Evolutionary conservation across 108 stramenopile genomes (phyloP), one percentile per base, ranked within the genome.

Genomic region (Mediolabrus comicus): DNA sequence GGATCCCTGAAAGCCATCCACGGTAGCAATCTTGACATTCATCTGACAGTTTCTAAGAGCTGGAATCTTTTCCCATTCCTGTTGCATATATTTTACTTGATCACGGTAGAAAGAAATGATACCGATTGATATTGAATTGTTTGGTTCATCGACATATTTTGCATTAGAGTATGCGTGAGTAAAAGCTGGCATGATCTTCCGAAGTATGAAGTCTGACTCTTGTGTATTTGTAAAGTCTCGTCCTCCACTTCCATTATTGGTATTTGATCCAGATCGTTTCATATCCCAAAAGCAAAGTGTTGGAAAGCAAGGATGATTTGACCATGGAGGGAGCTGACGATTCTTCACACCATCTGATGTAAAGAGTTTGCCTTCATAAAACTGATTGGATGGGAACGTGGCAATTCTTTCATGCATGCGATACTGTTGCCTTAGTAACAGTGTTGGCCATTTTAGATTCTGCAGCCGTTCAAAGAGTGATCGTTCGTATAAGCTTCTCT

Each of bases 361-460:
- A 12, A 79, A 72, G 17, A 83, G 79, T 19, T 81, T 71, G 2
- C 67, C 65, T 9, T 71, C 33, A 57, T 91, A 91, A 36, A 91
- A 91, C 33, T 79, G 59, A 7, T 65, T 25, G 0, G 85, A 86
- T 5, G 90, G 90, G 49, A 88, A 91, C 3, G 63, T 46, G 17
- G 81, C 67, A 39, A 91, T 91, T 10, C 57, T 56, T 38, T 84
- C 82, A 53, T 87, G 87, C 87, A 87, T 87, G 12, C 93, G 69
- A 72, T 94, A 92, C 66, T 97, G 96, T 22, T 88, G 85, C 65
- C 92, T 85, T 19, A 96, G 79, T 36, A 97, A 34, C 14, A 80
- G 80, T 19, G 86, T 80, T 11, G 83, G 80, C 77, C 84, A 85
- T 6, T 89, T 83, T 17, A 75, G 62, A 1, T 79, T 84, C 53